A percentile compares a stretch with the other conserved stretches of the same genome.
Conservation (phyloP, 2,329 filamentous ascomycete genomes). For the Mollisia scopiformis region DNA sequence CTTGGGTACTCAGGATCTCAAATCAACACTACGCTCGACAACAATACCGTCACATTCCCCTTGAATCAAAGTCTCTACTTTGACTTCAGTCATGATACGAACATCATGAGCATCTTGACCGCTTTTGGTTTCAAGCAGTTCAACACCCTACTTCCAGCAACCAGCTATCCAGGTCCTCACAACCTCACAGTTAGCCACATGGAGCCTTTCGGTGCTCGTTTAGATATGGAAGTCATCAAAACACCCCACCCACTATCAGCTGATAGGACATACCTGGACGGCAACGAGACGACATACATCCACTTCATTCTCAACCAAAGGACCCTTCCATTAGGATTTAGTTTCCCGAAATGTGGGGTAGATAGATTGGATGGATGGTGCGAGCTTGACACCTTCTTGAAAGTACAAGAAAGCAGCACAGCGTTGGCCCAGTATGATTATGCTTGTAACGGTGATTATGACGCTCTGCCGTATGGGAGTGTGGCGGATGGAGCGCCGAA, state of each 20-base stretch:
- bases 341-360: slow-evolving; percentile 65
- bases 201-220: slow-evolving; percentile 71
- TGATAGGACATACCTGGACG: slow-evolving; percentile 50
- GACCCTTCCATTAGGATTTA: slow-evolving; percentile 69
- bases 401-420: slow-evolving; percentile 61
- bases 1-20: slow-evolving; percentile 60
- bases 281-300: slow-evolving; percentile 66
- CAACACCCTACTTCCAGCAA: slow-evolving; percentile 57
- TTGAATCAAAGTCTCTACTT: slow-evolving; percentile 74
- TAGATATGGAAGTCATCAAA: slow-evolving; percentile 75
- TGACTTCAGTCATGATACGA: slow-evolving; percentile 79
- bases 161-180: slow-evolving; percentile 57
- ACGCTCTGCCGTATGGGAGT: slow-evolving; percentile 48
- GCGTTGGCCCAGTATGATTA: slow-evolving; percentile 63
- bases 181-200: slow-evolving; percentile 69
- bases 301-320: slow-evolving; percentile 77
- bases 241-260: slow-evolving; percentile 65
- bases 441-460: slow-evolving; percentile 66
- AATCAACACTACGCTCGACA: slow-evolving; percentile 73
- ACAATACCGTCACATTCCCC: slow-evolving; percentile 70
- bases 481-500: slow-evolving; percentile 49
- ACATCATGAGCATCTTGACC: slow-evolving; percentile 69
- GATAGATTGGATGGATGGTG: slow-evolving; percentile 76
- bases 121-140: slow-evolving; percentile 77
- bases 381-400: slow-evolving; percentile 69